Conservation (phyloP, 1,284 basidiomycete genomes). For the Ceratobasidium sp. region DNA sequence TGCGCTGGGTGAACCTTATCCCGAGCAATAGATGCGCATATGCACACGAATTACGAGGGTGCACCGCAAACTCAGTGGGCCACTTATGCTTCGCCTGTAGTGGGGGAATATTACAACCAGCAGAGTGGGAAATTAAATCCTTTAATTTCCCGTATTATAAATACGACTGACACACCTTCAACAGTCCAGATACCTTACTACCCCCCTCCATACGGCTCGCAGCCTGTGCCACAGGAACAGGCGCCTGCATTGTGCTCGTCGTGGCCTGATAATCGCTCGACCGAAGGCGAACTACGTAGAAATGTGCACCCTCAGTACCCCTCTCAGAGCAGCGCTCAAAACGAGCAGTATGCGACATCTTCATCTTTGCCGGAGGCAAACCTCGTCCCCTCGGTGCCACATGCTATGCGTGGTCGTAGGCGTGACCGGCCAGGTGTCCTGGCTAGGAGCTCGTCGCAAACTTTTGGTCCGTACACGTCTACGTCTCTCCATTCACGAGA, state of each 20-base stretch:
- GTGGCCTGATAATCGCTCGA: neutral
- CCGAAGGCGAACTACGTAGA: neutral
- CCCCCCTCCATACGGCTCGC: neutral
- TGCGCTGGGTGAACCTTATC: neutral
- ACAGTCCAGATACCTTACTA: neutral
- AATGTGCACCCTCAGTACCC: neutral
- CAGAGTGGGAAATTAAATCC: conserved; percentile 35
- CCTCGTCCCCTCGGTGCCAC: neutral
- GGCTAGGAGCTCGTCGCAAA: conserved; percentile 5
- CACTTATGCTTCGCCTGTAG: neutral
- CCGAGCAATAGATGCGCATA: neutral
- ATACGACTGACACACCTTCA: neutral
- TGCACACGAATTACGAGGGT: neutral
- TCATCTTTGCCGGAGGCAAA: neutral
- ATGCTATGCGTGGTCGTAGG: neutral
- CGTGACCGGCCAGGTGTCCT: neutral
- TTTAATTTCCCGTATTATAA: conserved; percentile 25
- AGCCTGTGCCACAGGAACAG: neutral
- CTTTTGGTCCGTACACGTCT: conserved; percentile 26
- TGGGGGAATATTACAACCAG: conserved; percentile 11
- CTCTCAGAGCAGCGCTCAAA: neutral
- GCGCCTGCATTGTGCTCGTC: neutral
- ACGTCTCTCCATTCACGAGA: neutral
- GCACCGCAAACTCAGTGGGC: conserved; percentile 7
- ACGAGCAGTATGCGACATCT: neutral